Evolutionary conservation across 139 green algal genomes (phyloP).

Genomic region (Coelastrella sp.): DNA sequence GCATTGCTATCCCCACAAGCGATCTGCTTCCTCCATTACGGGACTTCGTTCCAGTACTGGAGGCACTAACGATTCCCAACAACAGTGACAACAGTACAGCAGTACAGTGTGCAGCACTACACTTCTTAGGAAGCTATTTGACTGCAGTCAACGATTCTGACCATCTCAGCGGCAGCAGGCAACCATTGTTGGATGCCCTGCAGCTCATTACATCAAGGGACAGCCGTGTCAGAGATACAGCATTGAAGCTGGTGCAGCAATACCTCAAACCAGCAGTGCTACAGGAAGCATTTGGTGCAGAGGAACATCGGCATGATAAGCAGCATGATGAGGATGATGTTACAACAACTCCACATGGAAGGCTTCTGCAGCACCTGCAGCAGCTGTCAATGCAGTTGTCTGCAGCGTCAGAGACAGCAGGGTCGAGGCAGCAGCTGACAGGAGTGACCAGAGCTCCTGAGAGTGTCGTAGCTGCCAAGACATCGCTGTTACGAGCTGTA

Average conservation of each 20-base stretch:
- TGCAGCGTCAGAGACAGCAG: not conserved
- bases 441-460: not conserved
- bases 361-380: conserved; percentile 14
- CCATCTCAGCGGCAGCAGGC: not conserved
- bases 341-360: not conserved
- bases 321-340: not conserved
- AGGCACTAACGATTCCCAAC: conserved; percentile 4
- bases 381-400: not conserved
- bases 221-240: not conserved
- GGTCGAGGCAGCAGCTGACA: not conserved
- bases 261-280: not conserved
- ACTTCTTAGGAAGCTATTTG: not conserved
- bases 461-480: not conserved
- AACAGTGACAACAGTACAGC: not conserved
- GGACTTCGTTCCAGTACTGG: conserved; percentile 13
- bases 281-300: not conserved
- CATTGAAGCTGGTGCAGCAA: conserved; percentile 11
- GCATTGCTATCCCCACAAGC: too few species aligned
- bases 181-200: not conserved
- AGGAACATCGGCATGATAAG: not conserved
- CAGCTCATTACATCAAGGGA: not conserved
- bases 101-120: not conserved
- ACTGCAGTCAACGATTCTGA: not conserved
- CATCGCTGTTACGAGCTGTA: conserved; percentile 21
- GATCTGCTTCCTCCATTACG: not conserved